These are phyloP conservation scores for Encephalitozoon cuniculi DNA, from an alignment of 371 early-diverging fungal genomes.

Conservation along the genomic window DNA sequence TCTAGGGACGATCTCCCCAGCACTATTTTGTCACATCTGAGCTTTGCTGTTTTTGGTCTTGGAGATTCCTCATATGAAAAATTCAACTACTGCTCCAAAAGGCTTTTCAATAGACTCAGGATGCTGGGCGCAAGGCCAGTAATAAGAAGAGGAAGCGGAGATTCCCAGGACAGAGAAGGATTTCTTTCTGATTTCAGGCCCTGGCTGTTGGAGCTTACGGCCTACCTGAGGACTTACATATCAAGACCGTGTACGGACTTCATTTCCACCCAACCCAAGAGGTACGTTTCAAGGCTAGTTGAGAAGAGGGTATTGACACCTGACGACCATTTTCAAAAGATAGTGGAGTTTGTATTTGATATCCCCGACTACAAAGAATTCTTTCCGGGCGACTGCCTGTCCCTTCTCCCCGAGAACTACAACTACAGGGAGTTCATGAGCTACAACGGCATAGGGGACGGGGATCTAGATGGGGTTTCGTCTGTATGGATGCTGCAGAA, in stretches of 20 bases:
- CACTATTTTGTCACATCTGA: slow-evolving; percentile 22
- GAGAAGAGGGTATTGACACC: slow-evolving; percentile 18
- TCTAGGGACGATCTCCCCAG: slow-evolving; percentile 30
- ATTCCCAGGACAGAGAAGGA: slow-evolving; percentile 90
- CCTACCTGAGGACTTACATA: background rate
- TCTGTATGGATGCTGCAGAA: background rate
- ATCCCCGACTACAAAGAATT: slow-evolving; percentile 42
- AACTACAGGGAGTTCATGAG: slow-evolving; percentile 32
- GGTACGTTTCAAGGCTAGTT: background rate
- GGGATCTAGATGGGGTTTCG: background rate
- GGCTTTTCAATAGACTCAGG: slow-evolving; percentile 71
- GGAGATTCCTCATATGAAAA: slow-evolving; percentile 58
- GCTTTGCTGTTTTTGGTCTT: slow-evolving; percentile 57
- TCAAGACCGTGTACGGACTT: background rate
- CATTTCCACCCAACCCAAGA: background rate
- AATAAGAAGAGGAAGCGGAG: slow-evolving; percentile 72
- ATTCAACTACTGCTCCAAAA: slow-evolving; percentile 86
- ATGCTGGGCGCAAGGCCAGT: slow-evolving; percentile 76
- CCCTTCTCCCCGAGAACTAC: slow-evolving; percentile 50
- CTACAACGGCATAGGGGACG: slow-evolving; percentile 23
- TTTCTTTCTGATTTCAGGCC: slow-evolving; percentile 48
- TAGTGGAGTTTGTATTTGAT: slow-evolving; percentile 46
- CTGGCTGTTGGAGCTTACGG: slow-evolving; percentile 6
- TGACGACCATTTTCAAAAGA: slow-evolving; percentile 3
- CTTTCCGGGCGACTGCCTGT: slow-evolving; percentile 54